Evolutionary conservation across 805 yeast species (phyloP).

Genomic region (Schizosaccharomyces lindneri): DNA sequence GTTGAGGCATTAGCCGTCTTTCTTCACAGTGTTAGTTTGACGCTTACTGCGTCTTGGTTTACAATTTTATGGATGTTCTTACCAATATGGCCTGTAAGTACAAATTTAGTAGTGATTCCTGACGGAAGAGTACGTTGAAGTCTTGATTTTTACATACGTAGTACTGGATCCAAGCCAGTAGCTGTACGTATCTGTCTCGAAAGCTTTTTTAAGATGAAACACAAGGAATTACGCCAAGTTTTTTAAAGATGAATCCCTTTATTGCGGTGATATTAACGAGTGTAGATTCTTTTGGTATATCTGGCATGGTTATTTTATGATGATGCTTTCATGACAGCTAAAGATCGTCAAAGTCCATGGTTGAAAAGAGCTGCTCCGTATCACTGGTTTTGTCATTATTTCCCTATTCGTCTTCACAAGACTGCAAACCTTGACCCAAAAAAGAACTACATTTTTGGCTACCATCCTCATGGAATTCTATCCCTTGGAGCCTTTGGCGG

Average conservation of each 20-base stretch:
- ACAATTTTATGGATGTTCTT: not conserved
- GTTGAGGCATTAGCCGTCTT: not conserved
- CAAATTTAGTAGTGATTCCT: not conserved
- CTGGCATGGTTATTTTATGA: not conserved
- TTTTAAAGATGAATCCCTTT: too few species aligned
- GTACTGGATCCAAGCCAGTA: too few species aligned
- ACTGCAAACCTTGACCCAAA: conserved; percentile 45
- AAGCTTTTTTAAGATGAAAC: too few species aligned
- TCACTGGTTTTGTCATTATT: conserved; percentile 51
- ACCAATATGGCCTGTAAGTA: not conserved
- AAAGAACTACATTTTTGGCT: conserved; percentile 17
- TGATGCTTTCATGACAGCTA: not conserved
- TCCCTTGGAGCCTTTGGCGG: conserved; percentile 77
- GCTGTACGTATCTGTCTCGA: too few species aligned
- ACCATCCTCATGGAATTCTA: conserved; percentile 92
- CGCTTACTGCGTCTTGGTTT: not conserved
- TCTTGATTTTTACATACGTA: too few species aligned
- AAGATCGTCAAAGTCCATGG: not conserved
- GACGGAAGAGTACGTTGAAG: too few species aligned
- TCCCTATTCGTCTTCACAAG: conserved; percentile 52
- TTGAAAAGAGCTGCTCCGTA: conserved; percentile 36
- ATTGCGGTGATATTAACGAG: not conserved
- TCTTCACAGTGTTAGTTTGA: not conserved
- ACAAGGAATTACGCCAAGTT: too few species aligned
- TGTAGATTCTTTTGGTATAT: not conserved